These are phyloP conservation scores for Trichaptum fuscoviolaceum DNA, from an alignment of 768 basidiomycete species.

Conservation along the genomic window DNA sequence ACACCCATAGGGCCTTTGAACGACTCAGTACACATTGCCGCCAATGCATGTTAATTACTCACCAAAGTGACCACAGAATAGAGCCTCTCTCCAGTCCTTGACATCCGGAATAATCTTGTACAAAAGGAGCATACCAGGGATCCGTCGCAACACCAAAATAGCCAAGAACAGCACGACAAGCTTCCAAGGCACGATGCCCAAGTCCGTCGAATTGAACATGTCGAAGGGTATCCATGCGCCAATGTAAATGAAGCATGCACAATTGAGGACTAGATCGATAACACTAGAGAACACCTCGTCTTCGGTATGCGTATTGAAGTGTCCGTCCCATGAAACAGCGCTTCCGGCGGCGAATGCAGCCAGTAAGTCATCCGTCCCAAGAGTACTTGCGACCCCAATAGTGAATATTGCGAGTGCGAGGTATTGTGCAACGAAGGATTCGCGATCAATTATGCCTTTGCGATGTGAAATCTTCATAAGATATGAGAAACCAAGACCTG, in stretches of 20 bases:
- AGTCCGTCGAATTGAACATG: slow-evolving; percentile 45
- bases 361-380: slow-evolving; percentile 85
- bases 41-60: slow-evolving; percentile 9
- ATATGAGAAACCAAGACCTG: slow-evolving; percentile 63
- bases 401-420: slow-evolving; percentile 68
- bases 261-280: slow-evolving; percentile 82
- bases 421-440: slow-evolving; percentile 87
- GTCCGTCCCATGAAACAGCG: slow-evolving; percentile 89
- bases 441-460: slow-evolving; percentile 64
- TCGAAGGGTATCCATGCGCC: slow-evolving; percentile 84
- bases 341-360: slow-evolving; percentile 86
- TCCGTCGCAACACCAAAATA: slow-evolving; percentile 71
- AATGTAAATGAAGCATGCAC: slow-evolving; percentile 74
- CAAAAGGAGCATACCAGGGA: slow-evolving; percentile 71
- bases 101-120: slow-evolving; percentile 90
- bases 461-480: slow-evolving; percentile 67
- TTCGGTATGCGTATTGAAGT: slow-evolving; percentile 76
- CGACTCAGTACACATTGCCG: neutral
- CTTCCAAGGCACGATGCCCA: slow-evolving; percentile 67
- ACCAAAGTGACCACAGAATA: slow-evolving; percentile 93
- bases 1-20: slow-evolving; percentile 71
- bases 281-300: slow-evolving; percentile 86
- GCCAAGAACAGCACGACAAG: slow-evolving; percentile 60
- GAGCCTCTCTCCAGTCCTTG: slow-evolving; percentile 73
- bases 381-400: slow-evolving; percentile 69